Conservation (phyloP, 2,329 filamentous ascomycete genomes). For the Colletotrichum sp. region DNA sequence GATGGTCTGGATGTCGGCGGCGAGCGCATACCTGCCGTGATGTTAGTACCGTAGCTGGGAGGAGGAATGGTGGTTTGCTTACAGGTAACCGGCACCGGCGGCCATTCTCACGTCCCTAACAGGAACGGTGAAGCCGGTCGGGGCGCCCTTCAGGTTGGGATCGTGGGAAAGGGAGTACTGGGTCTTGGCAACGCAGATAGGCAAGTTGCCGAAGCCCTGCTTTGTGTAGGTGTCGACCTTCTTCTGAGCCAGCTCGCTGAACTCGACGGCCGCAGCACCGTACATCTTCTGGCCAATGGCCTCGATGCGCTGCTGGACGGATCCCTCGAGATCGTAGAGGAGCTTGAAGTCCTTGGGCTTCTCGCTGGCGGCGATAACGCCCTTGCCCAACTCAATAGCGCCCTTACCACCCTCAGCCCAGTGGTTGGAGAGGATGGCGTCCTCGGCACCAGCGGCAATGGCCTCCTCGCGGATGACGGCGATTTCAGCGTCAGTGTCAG, state of each 20-base stretch:
- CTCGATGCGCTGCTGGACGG: conserved; percentile 88
- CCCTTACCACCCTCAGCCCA: conserved; percentile 95
- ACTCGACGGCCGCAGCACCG: conserved; percentile 86
- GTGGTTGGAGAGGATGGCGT: conserved; percentile 93
- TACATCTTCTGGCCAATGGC: conserved; percentile 93
- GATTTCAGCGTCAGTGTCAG: conserved; percentile 92
- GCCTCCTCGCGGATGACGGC: conserved; percentile 89
- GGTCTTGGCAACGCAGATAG: conserved; percentile 97
- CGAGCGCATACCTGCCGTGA: conserved; percentile 76
- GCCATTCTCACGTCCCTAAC: conserved; percentile 95
- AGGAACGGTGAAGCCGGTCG: conserved; percentile 91
- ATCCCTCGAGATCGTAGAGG: conserved; percentile 80
- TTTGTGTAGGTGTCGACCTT: conserved; percentile 95
- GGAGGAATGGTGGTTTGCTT: conserved; percentile 40
- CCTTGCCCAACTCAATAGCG: conserved; percentile 86
- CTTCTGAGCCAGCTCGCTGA: conserved; percentile 91
- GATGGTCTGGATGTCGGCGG: conserved; percentile 98
- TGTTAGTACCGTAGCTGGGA: conserved; percentile 38
- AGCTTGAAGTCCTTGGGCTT: conserved; percentile 89
- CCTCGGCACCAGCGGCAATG: conserved; percentile 88
- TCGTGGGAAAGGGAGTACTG: conserved; percentile 97
- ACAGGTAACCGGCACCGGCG: conserved; percentile 91
- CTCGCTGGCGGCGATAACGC: conserved; percentile 80
- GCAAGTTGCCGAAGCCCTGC: conserved; percentile 90
- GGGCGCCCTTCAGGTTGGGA: conserved; percentile 91